Evolutionary conservation across 345 rosid species (phyloP), one percentile per base, ranked within the genome.

Genomic region (Citrus sp.): DNA sequence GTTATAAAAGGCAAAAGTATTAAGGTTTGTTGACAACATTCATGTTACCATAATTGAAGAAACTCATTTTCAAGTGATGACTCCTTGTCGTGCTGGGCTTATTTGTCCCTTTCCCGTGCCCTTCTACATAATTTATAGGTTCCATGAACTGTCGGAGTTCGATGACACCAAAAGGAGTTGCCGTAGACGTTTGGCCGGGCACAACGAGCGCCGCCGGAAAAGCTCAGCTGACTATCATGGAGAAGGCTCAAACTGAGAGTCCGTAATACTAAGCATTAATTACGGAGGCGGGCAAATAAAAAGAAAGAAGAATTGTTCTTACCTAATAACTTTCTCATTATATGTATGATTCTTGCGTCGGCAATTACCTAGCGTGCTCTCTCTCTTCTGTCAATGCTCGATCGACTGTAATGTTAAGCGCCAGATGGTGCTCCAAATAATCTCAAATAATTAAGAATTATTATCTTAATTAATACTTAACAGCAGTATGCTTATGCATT

Each of bases 341-440:
- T 30, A 70, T 38, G 64, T 46, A 22, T 25, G 40, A 69, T 68
- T 18, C 54, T 62, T 74, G 7, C 60, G 22, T 27, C 63, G 25
- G 61, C 21, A 5, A 34, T 30, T 59, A 67, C 30, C 67, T 77
- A 62, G 56, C 79, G 21, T 82, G 87, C 91, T 93, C 95, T 86
- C 98, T 95, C 82, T 95, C 98, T 95, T 91, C 97, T 93, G 98
- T 95, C 98, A 95, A 88, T 65, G 56, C 58, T 18, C 21, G 19
- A 18, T 18, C 21, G 19, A 18, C 58, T 54, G 16, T 46, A 12
- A 46, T 46, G 1, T 3, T 46, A 12, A 46, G 51, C 51, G 51
- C 51, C 18, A 46, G 51, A 0, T 13, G 16, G 16, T 3, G 51
- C 18, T 46, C 16, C 51, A 46, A 46, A 46, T 46, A 12, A 42